Base-by-base conservation (phyloP, 2,329 filamentous ascomycete genomes). In the Plectosphaerella cucumerina region DNA sequence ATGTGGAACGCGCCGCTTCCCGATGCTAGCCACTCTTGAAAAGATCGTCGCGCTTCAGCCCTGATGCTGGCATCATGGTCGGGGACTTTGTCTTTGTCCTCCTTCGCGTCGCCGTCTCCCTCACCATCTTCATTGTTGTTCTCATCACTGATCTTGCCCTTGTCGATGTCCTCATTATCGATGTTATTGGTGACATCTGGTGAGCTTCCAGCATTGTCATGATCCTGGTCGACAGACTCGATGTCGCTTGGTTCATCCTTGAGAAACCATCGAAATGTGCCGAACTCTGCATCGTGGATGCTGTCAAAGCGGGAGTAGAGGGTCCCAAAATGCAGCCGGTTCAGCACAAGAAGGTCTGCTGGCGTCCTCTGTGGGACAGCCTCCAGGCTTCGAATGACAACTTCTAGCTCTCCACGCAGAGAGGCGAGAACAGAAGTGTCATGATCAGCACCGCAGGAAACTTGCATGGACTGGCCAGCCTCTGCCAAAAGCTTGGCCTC, bases 1-100 rank as follows among this genome's bases (percentile, higher is more conserved):
- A 57, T 44, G 22, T 47, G 45, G 23, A 51, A 44, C 5, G 37
- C 34, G 12, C 44, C 47, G 18, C 35, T 42, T 3, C 49, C 43
- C 21, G 15, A 41, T 3, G 18, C 21, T 4, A 55, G 47, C 53
- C 50, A 55, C 8, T 12, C 18, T 14, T 9, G 9, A 17, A 47
- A 34, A 52, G 49, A 10, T 18, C 14, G 6, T 10, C 35, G 35
- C 3, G 17, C n/a, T 39, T 39, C 11, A n/a, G n/a, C n/a, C n/a
- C n/a, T n/a, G n/a, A n/a, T n/a, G n/a, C n/a, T n/a, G n/a, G n/a
- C n/a, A n/a, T n/a, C n/a, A n/a, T n/a, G n/a, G n/a, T n/a, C n/a
- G 11, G 8, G 11, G 42, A 8, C 21, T 3, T n/a, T 6, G 21
- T 44, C 42, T 21, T 6, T n/a, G 20, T 44, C 43, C 10, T 15